These are phyloP conservation scores for Inonotus obliquus DNA, from an alignment of 1,284 basidiomycete genomes.

Conservation along the genomic window DNA sequence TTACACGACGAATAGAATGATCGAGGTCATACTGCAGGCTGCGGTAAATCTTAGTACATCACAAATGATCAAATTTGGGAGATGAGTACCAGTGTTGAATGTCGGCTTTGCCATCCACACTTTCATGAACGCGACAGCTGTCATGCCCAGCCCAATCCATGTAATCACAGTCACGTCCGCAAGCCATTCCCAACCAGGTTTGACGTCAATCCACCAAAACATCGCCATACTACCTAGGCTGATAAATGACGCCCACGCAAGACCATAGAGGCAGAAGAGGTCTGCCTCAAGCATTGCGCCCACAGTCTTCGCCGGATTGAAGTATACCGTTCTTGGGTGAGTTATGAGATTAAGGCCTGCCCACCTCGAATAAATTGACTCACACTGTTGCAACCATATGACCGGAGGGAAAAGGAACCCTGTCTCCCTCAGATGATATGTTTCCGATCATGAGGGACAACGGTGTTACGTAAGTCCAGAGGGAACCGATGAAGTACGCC, in stretches of 20 bases:
- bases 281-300: slow-evolving; percentile 92
- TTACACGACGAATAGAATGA: slow-evolving; percentile 82
- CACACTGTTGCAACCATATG: slow-evolving; percentile 91
- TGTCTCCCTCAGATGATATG: slow-evolving; percentile 49
- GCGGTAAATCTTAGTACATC: background rate
- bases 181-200: slow-evolving; percentile 63
- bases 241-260: slow-evolving; percentile 71
- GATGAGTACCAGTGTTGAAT: slow-evolving; percentile 76
- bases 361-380: slow-evolving; percentile 3
- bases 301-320: slow-evolving; percentile 80
- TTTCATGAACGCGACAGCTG: slow-evolving; percentile 81
- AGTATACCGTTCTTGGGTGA: slow-evolving; percentile 65
- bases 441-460: slow-evolving; percentile 62
- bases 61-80: background rate
- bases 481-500: slow-evolving; percentile 84
- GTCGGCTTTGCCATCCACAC: slow-evolving; percentile 86
- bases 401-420: slow-evolving; percentile 63
- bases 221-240: slow-evolving; percentile 71
- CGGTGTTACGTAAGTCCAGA: slow-evolving; percentile 87
- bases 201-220: slow-evolving; percentile 73
- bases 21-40: slow-evolving; percentile 90
- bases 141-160: slow-evolving; percentile 84
- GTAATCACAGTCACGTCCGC: slow-evolving; percentile 65
- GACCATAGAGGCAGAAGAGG: slow-evolving; percentile 68
- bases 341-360: slow-evolving; percentile 1